Base-by-base conservation (phyloP, 78 protist genomes). In the Polysphondylium violaceum region DNA sequence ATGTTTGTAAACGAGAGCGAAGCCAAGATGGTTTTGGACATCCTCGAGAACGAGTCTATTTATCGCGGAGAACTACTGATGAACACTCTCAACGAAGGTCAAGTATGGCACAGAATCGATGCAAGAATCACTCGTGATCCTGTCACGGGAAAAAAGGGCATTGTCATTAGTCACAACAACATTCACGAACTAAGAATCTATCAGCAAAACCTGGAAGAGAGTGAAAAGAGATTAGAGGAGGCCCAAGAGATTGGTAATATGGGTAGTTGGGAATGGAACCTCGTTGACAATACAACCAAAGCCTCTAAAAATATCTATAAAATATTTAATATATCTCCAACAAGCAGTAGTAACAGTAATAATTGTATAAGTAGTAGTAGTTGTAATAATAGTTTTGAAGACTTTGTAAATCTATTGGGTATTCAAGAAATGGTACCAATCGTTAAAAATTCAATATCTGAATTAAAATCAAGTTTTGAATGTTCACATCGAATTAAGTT, bases 191-290 rank as follows among this genome's bases (percentile, higher is more conserved):
- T 68, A 1, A n/a, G 47, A 19, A 7, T 40, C 1, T 43, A 44
- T 68, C 53, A 68, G 19, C 47, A 38, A 2, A 43, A 25, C 2
- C 31, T 68, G 9, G 47, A 68, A 44, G 75, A 68, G 58, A 68
- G 44, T 44, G 65, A 58, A 59, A 43, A 50, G 50, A 19, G 71
- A 9, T 25, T 59, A 27, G 56, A 60, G 29, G 51, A 76, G 65
- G 68, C 86, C 29, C 53, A 68, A 41, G 86, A 76, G 29, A 43
- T 64, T 59, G 68, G 63, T 29, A 63, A 76, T 12, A 29, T 76
- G 47, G 87, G 87, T n/a, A 33, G 73, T 25, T 76, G 87, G 87
- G 87, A 76, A 76, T 61, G 69, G 58, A 55, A 76, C 33, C 59
- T 76, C 3, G 50, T 12, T 23, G 29, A 63, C 16, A 65, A 76